Conservation (phyloP, 2,329 filamentous ascomycete species). For the Neoarthrinium moseri region DNA sequence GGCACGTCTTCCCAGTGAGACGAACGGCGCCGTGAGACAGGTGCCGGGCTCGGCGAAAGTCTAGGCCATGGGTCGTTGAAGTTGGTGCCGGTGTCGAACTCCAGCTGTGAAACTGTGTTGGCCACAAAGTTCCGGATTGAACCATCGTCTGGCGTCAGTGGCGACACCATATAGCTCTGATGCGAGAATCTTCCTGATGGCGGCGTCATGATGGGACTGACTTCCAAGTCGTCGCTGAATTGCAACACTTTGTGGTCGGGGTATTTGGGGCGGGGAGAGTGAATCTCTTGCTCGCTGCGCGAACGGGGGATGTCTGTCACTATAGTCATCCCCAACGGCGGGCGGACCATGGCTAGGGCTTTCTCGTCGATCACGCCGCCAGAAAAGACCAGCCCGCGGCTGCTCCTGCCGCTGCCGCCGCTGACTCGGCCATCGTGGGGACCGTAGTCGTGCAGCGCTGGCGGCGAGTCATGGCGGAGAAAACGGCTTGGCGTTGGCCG, state of each 20-base stretch:
- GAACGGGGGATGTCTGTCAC: neutral
- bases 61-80: no score
- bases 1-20: constrained; percentile 3
- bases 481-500: constrained; percentile 1
- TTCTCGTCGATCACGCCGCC: constrained; percentile 1
- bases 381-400: no score
- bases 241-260: constrained; percentile 2
- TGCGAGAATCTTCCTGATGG: constrained; percentile 1
- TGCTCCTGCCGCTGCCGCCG: neutral
- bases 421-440: neutral
- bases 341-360: constrained; percentile 2
- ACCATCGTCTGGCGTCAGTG: neutral
- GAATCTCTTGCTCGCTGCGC: neutral
- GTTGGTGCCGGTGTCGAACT: neutral
- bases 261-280: constrained; percentile 1
- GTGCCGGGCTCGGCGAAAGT: neutral
- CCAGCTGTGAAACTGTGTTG: neutral
- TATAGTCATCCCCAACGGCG: constrained; percentile 3
- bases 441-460: neutral
- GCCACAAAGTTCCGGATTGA: neutral
- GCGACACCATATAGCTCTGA: neutral
- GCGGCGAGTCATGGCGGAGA: neutral
- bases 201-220: constrained; percentile 4
- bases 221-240: neutral
- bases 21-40: neutral